These are phyloP conservation scores for Saccharomyces hybrid DNA, from an alignment of 1,139 yeast genomes.

Conservation along the genomic window DNA sequence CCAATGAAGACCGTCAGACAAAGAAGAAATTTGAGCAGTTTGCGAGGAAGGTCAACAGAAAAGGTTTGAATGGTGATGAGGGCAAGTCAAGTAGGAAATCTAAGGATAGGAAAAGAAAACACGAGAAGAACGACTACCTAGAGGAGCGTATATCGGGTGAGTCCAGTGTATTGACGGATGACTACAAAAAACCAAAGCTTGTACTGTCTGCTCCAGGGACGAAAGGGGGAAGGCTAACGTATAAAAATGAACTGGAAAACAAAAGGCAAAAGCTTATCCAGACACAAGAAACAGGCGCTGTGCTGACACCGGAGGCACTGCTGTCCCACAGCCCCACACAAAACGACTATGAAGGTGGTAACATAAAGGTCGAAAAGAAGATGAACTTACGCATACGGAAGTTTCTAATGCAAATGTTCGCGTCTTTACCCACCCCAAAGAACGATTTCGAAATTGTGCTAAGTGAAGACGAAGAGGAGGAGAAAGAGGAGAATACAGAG, in stretches of 20 bases:
- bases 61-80: conserved; percentile 41
- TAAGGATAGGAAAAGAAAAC: conserved; percentile 30
- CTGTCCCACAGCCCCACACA: background rate
- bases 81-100: conserved; percentile 17
- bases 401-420: conserved; percentile 30
- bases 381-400: conserved; percentile 3
- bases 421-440: conserved; percentile 45
- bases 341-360: background rate
- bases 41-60: conserved; percentile 39
- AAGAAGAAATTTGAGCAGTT: conserved; percentile 37
- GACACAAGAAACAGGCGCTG: background rate
- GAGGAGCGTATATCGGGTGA: conserved; percentile 20
- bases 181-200: conserved; percentile 48
- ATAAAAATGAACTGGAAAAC: conserved; percentile 14
- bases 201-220: conserved; percentile 44
- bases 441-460: conserved; percentile 50
- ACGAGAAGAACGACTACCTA: conserved; percentile 4
- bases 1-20: conserved; percentile 46
- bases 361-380: background rate
- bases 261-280: conserved; percentile 6
- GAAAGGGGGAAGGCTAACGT: conserved; percentile 26
- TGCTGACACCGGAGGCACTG: background rate
- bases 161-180: conserved; percentile 33
- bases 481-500: conserved; percentile 21
- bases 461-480: conserved; percentile 16